Conservation (phyloP, 495 filamentous ascomycete species). For the Penicillium steckii region DNA sequence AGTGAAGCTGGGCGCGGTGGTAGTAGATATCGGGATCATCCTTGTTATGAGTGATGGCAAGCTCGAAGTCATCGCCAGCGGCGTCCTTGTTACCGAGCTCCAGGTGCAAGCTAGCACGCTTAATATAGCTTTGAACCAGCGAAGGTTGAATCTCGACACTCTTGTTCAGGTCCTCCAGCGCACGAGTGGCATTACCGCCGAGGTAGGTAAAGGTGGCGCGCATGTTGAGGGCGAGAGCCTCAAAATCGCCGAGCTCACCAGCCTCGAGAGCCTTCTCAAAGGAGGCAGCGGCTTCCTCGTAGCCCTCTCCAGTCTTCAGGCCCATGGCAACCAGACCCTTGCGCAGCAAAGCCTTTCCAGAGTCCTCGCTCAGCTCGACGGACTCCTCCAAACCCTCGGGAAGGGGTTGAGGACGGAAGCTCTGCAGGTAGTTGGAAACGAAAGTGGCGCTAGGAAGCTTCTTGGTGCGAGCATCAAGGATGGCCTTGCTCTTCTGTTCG, state of each 20-base stretch:
- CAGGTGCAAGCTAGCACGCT: conserved; percentile 95
- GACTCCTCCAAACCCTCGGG: conserved; percentile 81
- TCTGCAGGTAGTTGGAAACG: conserved; percentile 97
- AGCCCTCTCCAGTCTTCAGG: conserved; percentile 83
- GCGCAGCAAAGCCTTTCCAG: conserved; percentile 80
- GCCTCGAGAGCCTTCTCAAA: conserved; percentile 88
- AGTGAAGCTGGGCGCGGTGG: conserved; percentile 97
- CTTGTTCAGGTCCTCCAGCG: conserved; percentile 81
- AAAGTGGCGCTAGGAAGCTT: conserved; percentile 93
- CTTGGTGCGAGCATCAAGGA: conserved; percentile 74
- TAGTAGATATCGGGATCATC: conserved; percentile 98
- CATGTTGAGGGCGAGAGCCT: conserved; percentile 92
- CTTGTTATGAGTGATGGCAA: conserved; percentile 79
- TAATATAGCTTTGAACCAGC: conserved; percentile 96
- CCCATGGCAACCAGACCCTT: conserved; percentile 77
- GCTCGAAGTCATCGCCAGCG: conserved; percentile 83
- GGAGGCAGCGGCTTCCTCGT: conserved; percentile 77
- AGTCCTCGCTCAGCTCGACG: conserved; percentile 70
- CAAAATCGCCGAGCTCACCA: conserved; percentile 71
- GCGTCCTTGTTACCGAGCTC: conserved; percentile 91
- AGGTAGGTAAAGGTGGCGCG: conserved; percentile 94
- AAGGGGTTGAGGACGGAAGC: conserved; percentile 79
- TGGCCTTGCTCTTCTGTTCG: conserved; percentile 84
- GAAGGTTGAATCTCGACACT: conserved; percentile 85
- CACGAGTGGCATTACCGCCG: conserved; percentile 78